phyloP scores from a whole-genome alignment of 116 monocot genomes.

The Iris pallida region DNA sequence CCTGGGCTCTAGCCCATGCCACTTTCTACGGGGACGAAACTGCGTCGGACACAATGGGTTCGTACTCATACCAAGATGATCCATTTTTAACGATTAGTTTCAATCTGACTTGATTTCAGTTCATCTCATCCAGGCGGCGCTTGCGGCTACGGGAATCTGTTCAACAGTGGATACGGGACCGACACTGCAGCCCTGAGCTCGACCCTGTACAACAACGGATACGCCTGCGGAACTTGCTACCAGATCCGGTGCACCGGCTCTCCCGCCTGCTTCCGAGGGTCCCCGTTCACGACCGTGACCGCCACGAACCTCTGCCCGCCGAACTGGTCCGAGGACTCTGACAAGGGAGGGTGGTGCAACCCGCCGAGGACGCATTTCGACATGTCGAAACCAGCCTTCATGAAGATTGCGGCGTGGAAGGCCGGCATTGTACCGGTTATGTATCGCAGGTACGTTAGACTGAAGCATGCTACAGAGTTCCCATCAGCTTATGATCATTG shows the following conservation, averaged over 20 bases:
- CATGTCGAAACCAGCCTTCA: slow-evolving; percentile 49
- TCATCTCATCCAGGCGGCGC: slow-evolving; percentile 34
- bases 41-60: slow-evolving; percentile 28
- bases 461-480: not conserved
- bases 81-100: not conserved
- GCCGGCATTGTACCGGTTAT: slow-evolving; percentile 54
- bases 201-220: slow-evolving; percentile 33
- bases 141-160: slow-evolving; percentile 47
- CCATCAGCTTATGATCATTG: too few relatives aligned
- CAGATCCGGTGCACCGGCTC: slow-evolving; percentile 41
- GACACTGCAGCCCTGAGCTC: slow-evolving; percentile 48
- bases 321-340: slow-evolving; percentile 43
- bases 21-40: slow-evolving; percentile 37
- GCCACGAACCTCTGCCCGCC: slow-evolving; percentile 62
- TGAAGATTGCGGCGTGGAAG: slow-evolving; percentile 39
- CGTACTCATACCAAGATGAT: not conserved
- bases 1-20: slow-evolving; percentile 29
- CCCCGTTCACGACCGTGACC: slow-evolving; percentile 32
- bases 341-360: slow-evolving; percentile 64
- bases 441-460: slow-evolving; percentile 36
- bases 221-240: slow-evolving; percentile 40
- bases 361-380: slow-evolving; percentile 51
- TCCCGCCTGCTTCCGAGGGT: slow-evolving; percentile 24
- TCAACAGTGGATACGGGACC: slow-evolving; percentile 26
- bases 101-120: too few relatives aligned